Base-by-base conservation (phyloP, 1,284 basidiomycete genomes). In the Vanrija sp. region DNA sequence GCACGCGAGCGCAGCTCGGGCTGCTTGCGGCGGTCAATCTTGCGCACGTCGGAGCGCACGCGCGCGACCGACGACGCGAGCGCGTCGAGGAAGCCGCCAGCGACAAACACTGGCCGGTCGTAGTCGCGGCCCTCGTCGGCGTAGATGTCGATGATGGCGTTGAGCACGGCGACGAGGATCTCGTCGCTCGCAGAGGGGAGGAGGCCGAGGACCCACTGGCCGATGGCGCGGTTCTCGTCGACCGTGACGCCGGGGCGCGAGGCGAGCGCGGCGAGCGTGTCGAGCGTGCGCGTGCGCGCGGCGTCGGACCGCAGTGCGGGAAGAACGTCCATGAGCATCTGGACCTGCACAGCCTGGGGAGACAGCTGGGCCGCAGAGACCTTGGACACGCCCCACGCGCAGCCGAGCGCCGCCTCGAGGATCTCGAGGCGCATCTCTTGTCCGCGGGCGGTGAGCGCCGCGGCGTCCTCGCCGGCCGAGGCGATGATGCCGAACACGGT, bases 101-200 rank as follows among this genome's bases (percentile, higher is more conserved):
- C 70, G 16, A 84, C 80, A 77, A 97, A 98, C 12, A 78, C 79
- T 61, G 86, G 87, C 53, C 82, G 64, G 73, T 98, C 94, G 72
- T 89, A 96, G 0, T 85, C 80, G 46, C 84, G 75, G 9, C 77
- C 81, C 74, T 98, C 96, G 76, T 98, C 95, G 2, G 93, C 90
- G 73, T 89, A 98, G 47, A 95, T 87, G 72, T 98, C 95, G 61
- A 98, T 90, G 45, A 98, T 74, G 23, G 88, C 89, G 36, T 95
- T 93, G 27, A 86, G 78, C 0, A 85, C 83, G 64, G 95, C 90
- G 18, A 97, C 80, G 52, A 88, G 79, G 0, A 86, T 80, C 67
- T 97, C 93, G 3, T 84, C 80, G 22, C 72, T 67, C 23, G 73
- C 59, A 49, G 75, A 72, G 41, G 81, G 79, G 15, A 49, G 39